Evolutionary conservation across 2,329 filamentous ascomycete genomes (phyloP).

Genomic region (Chrysosporium keratinophilum): DNA sequence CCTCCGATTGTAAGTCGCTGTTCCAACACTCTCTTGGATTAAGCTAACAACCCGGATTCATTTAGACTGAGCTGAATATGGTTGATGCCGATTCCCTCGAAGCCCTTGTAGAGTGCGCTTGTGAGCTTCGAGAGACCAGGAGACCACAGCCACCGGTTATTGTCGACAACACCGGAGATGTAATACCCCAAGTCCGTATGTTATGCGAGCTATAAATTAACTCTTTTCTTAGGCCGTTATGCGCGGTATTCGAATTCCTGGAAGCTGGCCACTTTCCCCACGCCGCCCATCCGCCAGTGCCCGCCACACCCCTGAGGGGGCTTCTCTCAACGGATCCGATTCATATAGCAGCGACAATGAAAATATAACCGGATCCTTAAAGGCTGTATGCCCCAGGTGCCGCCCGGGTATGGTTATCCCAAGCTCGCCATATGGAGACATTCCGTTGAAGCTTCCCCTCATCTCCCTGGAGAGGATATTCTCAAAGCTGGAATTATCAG

Average conservation of each 20-base stretch:
- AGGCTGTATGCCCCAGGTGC: neutral
- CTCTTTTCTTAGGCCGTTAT: neutral
- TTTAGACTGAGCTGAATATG: neutral
- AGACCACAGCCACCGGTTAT: neutral
- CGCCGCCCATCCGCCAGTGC: neutral
- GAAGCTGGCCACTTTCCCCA: conserved; percentile 1
- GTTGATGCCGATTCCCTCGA: neutral
- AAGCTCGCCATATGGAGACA: neutral
- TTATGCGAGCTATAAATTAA: neutral
- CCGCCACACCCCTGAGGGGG: neutral
- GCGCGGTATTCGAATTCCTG: neutral
- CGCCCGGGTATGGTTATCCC: neutral
- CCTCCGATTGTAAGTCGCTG: neutral
- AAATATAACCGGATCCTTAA: neutral
- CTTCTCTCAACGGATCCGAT: neutral
- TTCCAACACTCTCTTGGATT: too few relatives aligned
- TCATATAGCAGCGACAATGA: too few relatives aligned
- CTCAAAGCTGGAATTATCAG: neutral
- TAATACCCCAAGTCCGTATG: neutral
- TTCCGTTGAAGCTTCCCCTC: neutral
- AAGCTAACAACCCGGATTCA: neutral
- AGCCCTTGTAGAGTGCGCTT: neutral
- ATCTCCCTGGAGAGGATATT: neutral
- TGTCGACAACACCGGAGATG: neutral
- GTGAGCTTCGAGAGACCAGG: neutral